Evolutionary conservation across 805 yeast species (phyloP), one percentile per base, ranked within the genome.

Genomic region (Candida sonorensis): DNA sequence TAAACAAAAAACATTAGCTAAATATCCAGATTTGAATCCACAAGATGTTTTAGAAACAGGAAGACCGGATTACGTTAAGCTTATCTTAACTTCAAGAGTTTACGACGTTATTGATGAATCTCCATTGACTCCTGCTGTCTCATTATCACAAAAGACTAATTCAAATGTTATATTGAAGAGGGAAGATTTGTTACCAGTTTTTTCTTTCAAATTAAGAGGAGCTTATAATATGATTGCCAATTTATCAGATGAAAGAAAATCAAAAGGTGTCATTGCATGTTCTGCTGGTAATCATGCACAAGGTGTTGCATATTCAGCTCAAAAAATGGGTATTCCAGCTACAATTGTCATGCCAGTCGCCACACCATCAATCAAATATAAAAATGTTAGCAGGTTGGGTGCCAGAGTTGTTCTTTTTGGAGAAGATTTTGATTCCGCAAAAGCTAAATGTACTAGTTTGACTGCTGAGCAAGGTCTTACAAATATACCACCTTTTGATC

Each of bases 231-330:
- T 86, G 95, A 82, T 92, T 48, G 94, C 97, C 22, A 84, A 90
- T 48, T 61, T 92, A 30, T 75, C 77, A 33, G 61, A 72, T n/a
- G 74, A 70, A 28, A 65, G 78, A 46, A 70, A 79, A 42, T 48
- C 85, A 55, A 67, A 71, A 30, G 99, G 99, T 47, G 97, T 92
- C 34, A 82, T 94, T 53, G 97, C 97, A 0, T 92, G 97, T 51
- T 86, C 97, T 19, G 99, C 99, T 4, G 99, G 99, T 22, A 92
- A 92, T 59, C 99, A 92, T 50, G 99, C 99, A 2, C 99, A 92
- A 56, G 99, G 99, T 45, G 97, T 92, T 10, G 98, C 98, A 0
- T 90, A 61, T 55, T 81, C 95, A 15, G 95, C 97, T 4, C 77
- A 75, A 38, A 75, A 80, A 38, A 65, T 92, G 51, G 81, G 80